Evolutionary conservation across 169 alveolate species (phyloP), one percentile per base, ranked within the genome.

Genomic region (Besnoitia besnoiti): DNA sequence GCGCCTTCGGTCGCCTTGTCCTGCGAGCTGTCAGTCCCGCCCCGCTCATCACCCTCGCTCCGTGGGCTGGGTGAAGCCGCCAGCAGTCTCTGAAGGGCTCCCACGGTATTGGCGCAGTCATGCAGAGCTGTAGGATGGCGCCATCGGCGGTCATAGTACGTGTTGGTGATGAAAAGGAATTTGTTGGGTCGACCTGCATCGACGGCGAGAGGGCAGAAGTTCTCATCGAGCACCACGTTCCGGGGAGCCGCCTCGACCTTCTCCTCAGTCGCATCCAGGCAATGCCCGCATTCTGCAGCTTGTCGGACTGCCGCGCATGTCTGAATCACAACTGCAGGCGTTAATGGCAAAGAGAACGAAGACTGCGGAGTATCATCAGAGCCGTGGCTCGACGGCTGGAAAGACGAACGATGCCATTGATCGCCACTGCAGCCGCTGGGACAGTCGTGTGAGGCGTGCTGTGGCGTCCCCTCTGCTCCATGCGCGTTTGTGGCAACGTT

Each of bases 61-160:
- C 30, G 59, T 16, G 7, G 33, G 4, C 30, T 55, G 33, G 30
- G 1, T 5, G 67, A 55, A 8, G 67, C 33, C 27, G 3, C 24
- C 67, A 55, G 30, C 67, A 55, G 24, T 3, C 67, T 55, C 67
- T 55, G 67, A 21, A 55, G 67, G 67, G 67, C 67, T 55, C 67
- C 67, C 67, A 55, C 67, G 3, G 67, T 55, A 16, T 55, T 55
- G 67, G 67, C 67, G 67, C 67, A 55, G 67, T 55, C 67, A 55
- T 55, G 67, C 7, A 55, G 67, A 3, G 67, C 67, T n/a, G 67
- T 55, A 55, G 33, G 67, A 55, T 55, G 67, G 27, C 67, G 67
- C 24, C 33, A 19, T 55, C 24, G 67, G 24, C 24, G n/a, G 24
- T 55, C 67, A 55, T 55, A n/a, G 67, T 55, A 55, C 67, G 67